Evolutionary conservation across 345 rosid genomes (phyloP).

Genomic region (Pugionium cornutum): DNA sequence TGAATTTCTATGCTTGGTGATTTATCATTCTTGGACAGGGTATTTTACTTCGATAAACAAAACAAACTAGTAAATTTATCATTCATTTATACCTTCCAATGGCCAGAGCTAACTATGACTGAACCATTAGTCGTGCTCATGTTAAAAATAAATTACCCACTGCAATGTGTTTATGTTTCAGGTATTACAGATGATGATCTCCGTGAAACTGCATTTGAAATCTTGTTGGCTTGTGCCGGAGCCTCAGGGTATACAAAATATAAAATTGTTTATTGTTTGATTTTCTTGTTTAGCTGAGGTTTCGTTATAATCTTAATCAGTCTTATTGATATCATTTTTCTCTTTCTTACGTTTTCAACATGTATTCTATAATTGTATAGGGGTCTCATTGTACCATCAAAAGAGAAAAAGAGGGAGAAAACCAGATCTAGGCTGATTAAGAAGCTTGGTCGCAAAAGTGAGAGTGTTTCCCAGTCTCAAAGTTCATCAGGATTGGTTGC

Average conservation of each 20-base stretch:
- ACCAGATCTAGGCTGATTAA: slow-evolving; percentile 74
- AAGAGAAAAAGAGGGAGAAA: slow-evolving; percentile 84
- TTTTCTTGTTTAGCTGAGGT: slow-evolving; percentile 21
- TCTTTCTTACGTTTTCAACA: slow-evolving; percentile 25
- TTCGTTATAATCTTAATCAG: slow-evolving; percentile 1
- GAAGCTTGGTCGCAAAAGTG: slow-evolving; percentile 91
- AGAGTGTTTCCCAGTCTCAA: slow-evolving; percentile 59
- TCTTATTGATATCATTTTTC: slow-evolving; percentile 12
- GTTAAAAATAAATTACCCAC: background rate
- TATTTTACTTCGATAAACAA: slow-evolving; percentile 5
- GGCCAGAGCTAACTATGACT: slow-evolving; percentile 19
- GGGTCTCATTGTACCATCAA: slow-evolving; percentile 89
- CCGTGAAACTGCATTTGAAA: slow-evolving; percentile 91
- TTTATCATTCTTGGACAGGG: slow-evolving; percentile 9
- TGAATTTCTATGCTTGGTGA: slow-evolving; percentile 12
- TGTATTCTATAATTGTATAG: slow-evolving; percentile 43
- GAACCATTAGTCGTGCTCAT: slow-evolving; percentile 9
- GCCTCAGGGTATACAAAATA: slow-evolving; percentile 73
- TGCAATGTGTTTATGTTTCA: slow-evolving; percentile 36
- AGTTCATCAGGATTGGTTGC: slow-evolving; percentile 73
- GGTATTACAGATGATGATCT: slow-evolving; percentile 92
- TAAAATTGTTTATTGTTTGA: slow-evolving; percentile 22
- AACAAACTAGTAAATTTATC: background rate
- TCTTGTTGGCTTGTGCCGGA: slow-evolving; percentile 96
- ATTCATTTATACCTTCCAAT: slow-evolving; percentile 1